phyloP scores from a whole-genome alignment of 1,139 yeast species.

The Diutina scorzettiae region DNA sequence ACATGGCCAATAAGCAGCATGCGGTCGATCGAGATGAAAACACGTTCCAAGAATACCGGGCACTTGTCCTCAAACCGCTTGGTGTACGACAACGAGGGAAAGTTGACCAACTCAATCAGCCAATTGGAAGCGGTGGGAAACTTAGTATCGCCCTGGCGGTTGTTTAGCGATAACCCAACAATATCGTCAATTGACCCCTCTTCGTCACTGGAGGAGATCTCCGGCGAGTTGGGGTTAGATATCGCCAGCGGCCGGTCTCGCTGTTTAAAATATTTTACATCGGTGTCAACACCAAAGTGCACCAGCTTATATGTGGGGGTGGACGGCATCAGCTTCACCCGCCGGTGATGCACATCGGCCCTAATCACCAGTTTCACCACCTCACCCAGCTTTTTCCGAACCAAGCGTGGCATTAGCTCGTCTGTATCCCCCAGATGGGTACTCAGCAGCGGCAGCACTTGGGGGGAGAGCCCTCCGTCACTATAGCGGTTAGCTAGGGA shows the following conservation, averaged over 20 bases:
- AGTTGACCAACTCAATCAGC: slow-evolving; percentile 40
- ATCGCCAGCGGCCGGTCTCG: slow-evolving; percentile 69
- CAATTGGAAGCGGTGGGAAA: slow-evolving; percentile 28
- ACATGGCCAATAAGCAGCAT: slow-evolving; percentile 55
- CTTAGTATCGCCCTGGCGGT: slow-evolving; percentile 11
- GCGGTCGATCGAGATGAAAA: slow-evolving; percentile 48
- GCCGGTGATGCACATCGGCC: slow-evolving; percentile 23
- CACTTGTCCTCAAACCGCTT: slow-evolving; percentile 22
- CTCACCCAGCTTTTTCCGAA: slow-evolving; percentile 73
- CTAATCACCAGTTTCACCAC: slow-evolving; percentile 65
- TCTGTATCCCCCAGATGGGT: not conserved
- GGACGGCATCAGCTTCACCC: slow-evolving; percentile 48
- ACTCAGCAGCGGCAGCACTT: slow-evolving; percentile 3
- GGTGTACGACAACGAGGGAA: slow-evolving; percentile 27
- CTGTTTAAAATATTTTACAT: slow-evolving; percentile 60
- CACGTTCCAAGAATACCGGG: slow-evolving; percentile 52
- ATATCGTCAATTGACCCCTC: slow-evolving; percentile 13
- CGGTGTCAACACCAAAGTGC: slow-evolving; percentile 60
- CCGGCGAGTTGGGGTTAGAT: slow-evolving; percentile 52
- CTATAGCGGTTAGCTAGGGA: slow-evolving; percentile 15
- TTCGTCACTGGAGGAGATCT: slow-evolving; percentile 9
- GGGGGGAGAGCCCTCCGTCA: not conserved
- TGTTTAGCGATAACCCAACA: not conserved
- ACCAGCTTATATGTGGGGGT: slow-evolving; percentile 67
- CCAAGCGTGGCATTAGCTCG: slow-evolving; percentile 16